Evolutionary conservation across 176 grass and related monocot species (phyloP).

Genomic region (Coix lacrymajobi): DNA sequence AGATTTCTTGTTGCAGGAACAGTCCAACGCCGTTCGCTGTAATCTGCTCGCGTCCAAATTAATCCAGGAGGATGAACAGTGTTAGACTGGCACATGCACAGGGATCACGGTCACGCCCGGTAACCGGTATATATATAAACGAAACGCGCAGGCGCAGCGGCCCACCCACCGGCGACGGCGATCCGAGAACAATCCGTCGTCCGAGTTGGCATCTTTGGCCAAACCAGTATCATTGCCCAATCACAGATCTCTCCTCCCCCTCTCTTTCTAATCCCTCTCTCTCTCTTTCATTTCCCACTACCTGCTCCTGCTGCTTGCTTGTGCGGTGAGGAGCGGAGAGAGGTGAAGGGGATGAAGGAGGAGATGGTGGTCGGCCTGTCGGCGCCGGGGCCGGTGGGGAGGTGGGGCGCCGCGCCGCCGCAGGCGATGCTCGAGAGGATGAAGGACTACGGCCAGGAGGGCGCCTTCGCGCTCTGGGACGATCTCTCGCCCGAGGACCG

Average conservation of each 20-base stretch:
- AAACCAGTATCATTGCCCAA: slow-evolving; percentile 37
- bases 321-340: background rate
- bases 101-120: slow-evolving; percentile 15
- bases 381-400: slow-evolving; percentile 43
- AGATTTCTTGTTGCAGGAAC: background rate
- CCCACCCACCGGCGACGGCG: slow-evolving; percentile 33
- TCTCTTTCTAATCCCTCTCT: background rate
- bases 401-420: slow-evolving; percentile 70
- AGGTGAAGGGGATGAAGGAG: slow-evolving; percentile 42
- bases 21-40: slow-evolving; percentile 1
- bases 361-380: slow-evolving; percentile 51
- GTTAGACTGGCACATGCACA: background rate
- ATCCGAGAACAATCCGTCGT: slow-evolving; percentile 29
- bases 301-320: slow-evolving; percentile 11
- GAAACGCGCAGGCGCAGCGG: background rate
- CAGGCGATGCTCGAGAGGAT: slow-evolving; percentile 92
- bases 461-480: slow-evolving; percentile 92
- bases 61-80: background rate
- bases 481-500: slow-evolving; percentile 83
- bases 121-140: too few relatives aligned
- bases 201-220: slow-evolving; percentile 30
- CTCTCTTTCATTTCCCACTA: background rate
- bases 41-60: slow-evolving; percentile 28
- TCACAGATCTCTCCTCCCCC: slow-evolving; percentile 45
- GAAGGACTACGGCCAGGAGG: slow-evolving; percentile 97